Base-by-base conservation (phyloP, 2,329 filamentous ascomycete genomes). In the Colletotrichum camelliae region DNA sequence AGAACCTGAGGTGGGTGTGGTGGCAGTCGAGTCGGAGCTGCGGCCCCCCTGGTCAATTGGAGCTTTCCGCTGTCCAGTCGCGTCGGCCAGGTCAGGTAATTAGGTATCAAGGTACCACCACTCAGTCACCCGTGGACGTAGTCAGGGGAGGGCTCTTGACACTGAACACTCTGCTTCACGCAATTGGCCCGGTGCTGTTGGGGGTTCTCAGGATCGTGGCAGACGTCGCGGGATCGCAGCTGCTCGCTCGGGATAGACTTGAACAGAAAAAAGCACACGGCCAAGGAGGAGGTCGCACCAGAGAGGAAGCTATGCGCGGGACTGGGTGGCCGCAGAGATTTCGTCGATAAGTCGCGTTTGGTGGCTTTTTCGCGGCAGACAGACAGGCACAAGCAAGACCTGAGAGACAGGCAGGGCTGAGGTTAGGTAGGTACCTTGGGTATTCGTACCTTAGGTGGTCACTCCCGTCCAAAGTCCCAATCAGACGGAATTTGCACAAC, bases 11-110 rank as follows among this genome's bases (percentile, higher is more conserved):
- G 43, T 52, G 43, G 43, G 43, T 52, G 43, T 52, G 43, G 43
- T 52, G 43, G 43, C 43, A 52, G 43, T 52, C n/a, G 43, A 62
- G 61, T 75, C 52, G 70, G 73, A 73, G 73, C 70, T 74, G 70
- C 65, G 37, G 68, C 39, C 39, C 58, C 67, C 68, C 68, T 65
- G 58, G 31, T 71, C 68, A 62, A 70, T 70, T 70, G 67, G 57
- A 70, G 67, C 67, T 62, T 31, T 64, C 57, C 67, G 55, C 67
- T 35, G 37, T 70, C 39, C 67, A 27, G 37, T 70, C 39, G 39
- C 60, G 58, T 57, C 18, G 43, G 12, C 16, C 5, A 58, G 66
- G 35, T 39, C 43, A 10, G 21, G 43, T 48, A 27, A 27, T 27
- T 27, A 21, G 61, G 61, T 64, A 29, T 43, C 39, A 31, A 62